Base-by-base conservation (phyloP, 140 eudicot species). In the Cichorium intybus region DNA sequence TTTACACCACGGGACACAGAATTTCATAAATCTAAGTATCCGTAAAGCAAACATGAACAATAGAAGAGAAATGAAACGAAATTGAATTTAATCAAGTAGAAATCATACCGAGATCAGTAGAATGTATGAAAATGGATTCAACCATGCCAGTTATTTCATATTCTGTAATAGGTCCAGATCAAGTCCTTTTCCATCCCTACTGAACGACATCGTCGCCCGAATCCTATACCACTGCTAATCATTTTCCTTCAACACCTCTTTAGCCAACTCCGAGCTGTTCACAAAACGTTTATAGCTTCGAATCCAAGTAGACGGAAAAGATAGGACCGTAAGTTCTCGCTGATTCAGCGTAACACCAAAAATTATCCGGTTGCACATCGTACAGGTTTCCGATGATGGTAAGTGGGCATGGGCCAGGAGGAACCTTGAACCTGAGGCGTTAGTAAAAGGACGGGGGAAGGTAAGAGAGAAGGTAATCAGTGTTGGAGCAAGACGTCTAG, bases 1-100 rank as follows among this genome's bases (percentile, higher is more conserved):
- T 85, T 88, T 93, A 65, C 99, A 93, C 99, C 99, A 93, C 22
- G 99, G 99, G 29, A 89, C 99, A 74, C 97, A 89, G 77, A 93
- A 93, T 67, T 71, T 77, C 56, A 93, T 95, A 85, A 88, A 89
- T 97, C 99, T 47, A 51, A 11, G 10, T 16, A 64, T 65, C 21
- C 23, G 49, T 21, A 47, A 48, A 7, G 6, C 34, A 45, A 17
- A 64, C 17, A 27, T 46, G 29, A 47, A 17, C 1, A 45, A 2
- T 6, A 10, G 10, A 34, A 14, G 4, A 0, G 6, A 14, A 26
- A 26, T 2, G 18, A 43, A 20, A 34, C 11, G 21, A 16, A 31
- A 69, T 15, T 6, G 37, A 24, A 3, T 31, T 4, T 28, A 27
- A 62, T 34, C 18, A 60, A 1, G 17, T 15, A 26, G 9, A 60